phyloP scores from a whole-genome alignment of 257 asterid genomes.

The Petunia secreta region DNA sequence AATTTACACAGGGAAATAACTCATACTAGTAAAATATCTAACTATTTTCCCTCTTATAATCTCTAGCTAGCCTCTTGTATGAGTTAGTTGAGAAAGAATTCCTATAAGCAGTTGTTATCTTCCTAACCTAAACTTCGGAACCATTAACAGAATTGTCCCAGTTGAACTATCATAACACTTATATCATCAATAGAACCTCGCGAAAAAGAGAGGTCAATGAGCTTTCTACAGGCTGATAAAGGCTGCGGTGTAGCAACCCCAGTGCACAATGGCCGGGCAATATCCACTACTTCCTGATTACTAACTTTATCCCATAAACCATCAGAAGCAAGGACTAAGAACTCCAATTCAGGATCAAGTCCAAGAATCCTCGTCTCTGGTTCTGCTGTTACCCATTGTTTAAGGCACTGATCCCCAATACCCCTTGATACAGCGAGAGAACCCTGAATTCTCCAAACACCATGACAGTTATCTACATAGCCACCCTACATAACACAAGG shows the following conservation, averaged over 20 bases:
- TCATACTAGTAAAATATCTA: neutral
- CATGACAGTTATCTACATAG: slow-evolving; percentile 66
- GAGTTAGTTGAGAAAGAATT: slow-evolving; percentile 9
- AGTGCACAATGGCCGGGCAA: slow-evolving; percentile 51
- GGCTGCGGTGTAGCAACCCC: slow-evolving; percentile 44
- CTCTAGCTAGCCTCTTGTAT: neutral
- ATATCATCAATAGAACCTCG: slow-evolving; percentile 81
- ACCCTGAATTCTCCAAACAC: slow-evolving; percentile 82
- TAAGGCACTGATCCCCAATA: slow-evolving; percentile 83
- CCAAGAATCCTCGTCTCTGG: slow-evolving; percentile 64
- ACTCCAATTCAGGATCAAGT: slow-evolving; percentile 66
- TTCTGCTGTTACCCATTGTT: slow-evolving; percentile 82
- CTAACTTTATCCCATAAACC: slow-evolving; percentile 94
- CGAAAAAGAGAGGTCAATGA: slow-evolving; percentile 65
- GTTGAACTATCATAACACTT: slow-evolving; percentile 66
- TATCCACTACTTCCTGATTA: slow-evolving; percentile 84
- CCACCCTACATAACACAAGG: slow-evolving; percentile 61
- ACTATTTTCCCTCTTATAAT: neutral
- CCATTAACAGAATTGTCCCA: slow-evolving; percentile 33
- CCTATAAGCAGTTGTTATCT: neutral
- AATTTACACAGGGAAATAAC: slow-evolving; percentile 10
- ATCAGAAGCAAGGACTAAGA: slow-evolving; percentile 87
- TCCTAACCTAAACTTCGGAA: neutral
- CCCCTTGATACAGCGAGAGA: slow-evolving; percentile 85
- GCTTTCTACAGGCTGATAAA: slow-evolving; percentile 69